phyloP scores from a whole-genome alignment of 768 basidiomycete species.

The Agrocybe pediades region DNA sequence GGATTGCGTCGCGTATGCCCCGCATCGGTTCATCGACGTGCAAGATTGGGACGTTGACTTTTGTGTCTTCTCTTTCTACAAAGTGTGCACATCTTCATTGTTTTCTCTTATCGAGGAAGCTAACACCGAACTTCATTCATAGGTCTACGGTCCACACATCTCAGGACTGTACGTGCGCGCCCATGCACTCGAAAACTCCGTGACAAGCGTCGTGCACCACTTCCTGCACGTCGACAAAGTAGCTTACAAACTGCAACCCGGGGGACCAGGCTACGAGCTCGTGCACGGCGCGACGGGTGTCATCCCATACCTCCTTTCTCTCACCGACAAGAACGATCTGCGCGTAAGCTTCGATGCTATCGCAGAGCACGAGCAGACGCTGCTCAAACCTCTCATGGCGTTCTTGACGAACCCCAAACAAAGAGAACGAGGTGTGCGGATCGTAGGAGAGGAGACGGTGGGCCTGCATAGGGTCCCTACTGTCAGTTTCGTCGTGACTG shows the following conservation, averaged over 20 bases:
- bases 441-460: constrained; percentile 62
- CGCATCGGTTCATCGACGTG: constrained; percentile 72
- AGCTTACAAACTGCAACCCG: constrained; percentile 69
- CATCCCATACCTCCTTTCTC: constrained; percentile 61
- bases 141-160: constrained; percentile 79
- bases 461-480: constrained; percentile 60
- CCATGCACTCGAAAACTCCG: constrained; percentile 47
- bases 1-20: constrained; percentile 81
- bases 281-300: constrained; percentile 63
- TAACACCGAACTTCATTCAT: not conserved
- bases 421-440: constrained; percentile 57
- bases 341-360: constrained; percentile 57
- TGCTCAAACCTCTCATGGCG: constrained; percentile 54
- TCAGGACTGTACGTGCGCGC: constrained; percentile 65
- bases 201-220: constrained; percentile 67
- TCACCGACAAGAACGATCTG: constrained; percentile 51
- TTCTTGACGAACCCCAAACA: constrained; percentile 55
- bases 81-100: constrained; percentile 42
- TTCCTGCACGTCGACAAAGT: constrained; percentile 53
- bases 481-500: constrained; percentile 70
- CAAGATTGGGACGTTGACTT: constrained; percentile 79
- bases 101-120: not conserved
- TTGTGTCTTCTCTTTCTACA: constrained; percentile 73
- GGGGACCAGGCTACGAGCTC: constrained; percentile 76
- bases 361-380: constrained; percentile 58